Evolutionary conservation across 805 yeast genomes (phyloP).

Genomic region (Kuraishia capsulata): DNA sequence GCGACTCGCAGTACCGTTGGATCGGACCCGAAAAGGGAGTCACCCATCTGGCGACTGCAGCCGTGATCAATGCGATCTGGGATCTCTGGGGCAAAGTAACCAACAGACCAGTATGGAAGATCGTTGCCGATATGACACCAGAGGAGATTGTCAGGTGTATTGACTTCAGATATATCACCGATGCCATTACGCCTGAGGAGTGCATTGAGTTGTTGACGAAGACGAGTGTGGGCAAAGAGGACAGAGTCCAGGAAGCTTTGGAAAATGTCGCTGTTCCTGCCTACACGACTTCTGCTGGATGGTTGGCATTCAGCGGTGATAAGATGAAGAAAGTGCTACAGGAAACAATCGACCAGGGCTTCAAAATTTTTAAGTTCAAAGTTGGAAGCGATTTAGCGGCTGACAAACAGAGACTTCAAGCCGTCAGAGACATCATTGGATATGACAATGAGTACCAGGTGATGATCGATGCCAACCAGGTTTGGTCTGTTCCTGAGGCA

Average conservation of each 20-base stretch:
- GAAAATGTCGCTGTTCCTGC: constrained; percentile 29
- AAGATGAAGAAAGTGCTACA: constrained; percentile 24
- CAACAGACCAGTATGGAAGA: constrained; percentile 30
- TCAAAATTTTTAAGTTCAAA: constrained; percentile 29
- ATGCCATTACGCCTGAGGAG: constrained; percentile 32
- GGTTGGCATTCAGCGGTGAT: constrained; percentile 32
- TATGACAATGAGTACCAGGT: constrained; percentile 16
- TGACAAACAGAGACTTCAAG: constrained; percentile 24
- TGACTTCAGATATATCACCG: constrained; percentile 32
- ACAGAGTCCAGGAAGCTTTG: constrained; percentile 21
- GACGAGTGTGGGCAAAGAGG: constrained; percentile 20
- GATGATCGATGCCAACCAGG: constrained; percentile 18
- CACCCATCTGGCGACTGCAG: constrained; percentile 30
- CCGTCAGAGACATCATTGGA: constrained; percentile 31
- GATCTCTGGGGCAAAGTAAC: constrained; percentile 31
- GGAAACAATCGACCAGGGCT: constrained; percentile 27
- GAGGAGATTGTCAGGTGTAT: constrained; percentile 29
- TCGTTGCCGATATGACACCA: constrained; percentile 31
- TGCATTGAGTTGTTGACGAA: constrained; percentile 22
- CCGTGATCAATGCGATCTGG: constrained; percentile 32
- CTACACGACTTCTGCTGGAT: constrained; percentile 36
- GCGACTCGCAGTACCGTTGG: constrained; percentile 33
- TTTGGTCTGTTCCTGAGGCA: constrained; percentile 16
- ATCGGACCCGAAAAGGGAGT: constrained; percentile 36
- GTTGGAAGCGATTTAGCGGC: constrained; percentile 28